Base-by-base conservation (phyloP, 208 protist genomes). In the Wallacemonas sp. region DNA sequence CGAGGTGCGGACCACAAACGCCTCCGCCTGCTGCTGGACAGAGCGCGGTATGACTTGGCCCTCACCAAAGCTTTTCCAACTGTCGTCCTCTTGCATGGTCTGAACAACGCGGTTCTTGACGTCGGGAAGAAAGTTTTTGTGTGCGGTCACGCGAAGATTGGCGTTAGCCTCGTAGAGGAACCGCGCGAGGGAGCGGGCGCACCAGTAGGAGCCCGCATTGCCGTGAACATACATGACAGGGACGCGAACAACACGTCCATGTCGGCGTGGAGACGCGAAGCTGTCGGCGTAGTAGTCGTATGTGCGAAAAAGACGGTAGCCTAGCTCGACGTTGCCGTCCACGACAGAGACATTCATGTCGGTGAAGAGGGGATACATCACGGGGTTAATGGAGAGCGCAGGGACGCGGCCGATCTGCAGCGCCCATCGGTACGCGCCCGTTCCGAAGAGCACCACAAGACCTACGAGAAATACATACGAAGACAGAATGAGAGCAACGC, bases 201-300 rank as follows among this genome's bases (percentile, higher is more conserved):
- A 87, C 61, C 70, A 76, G 77, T 83, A 94, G 41, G 85, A 89
- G 21, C 88, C 88, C 36, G 70, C 88, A 74, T 94, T 94, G 30
- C 88, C 88, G 57, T 91, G 88, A 34, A 94, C 76, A 65, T 94
- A 94, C 9, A 94, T 1, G 33, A 85, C 63, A 2, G 88, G 88
- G 14, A 94, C 77, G 19, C 77, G 74, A 19, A 61, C 54, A 36
- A 79, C 70, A 26, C 80, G 70, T 12, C 62, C 73, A 16, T 60
- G 27, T 6, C 46, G 32, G 29, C 68, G 69, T 43, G 74, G 74
- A 2, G 61, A 19, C 17, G 79, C 57, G 65, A 85, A 85, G 5
- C 62, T 57, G 69, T 91, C 84, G 4, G 81, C 79, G 33, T 73
- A 33, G 65, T 80, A 85, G 72, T 94, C 88, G 62, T 85, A 78